Evolutionary conservation across 1,139 yeast genomes (phyloP).

Genomic region (Maudiozyma humilis): DNA sequence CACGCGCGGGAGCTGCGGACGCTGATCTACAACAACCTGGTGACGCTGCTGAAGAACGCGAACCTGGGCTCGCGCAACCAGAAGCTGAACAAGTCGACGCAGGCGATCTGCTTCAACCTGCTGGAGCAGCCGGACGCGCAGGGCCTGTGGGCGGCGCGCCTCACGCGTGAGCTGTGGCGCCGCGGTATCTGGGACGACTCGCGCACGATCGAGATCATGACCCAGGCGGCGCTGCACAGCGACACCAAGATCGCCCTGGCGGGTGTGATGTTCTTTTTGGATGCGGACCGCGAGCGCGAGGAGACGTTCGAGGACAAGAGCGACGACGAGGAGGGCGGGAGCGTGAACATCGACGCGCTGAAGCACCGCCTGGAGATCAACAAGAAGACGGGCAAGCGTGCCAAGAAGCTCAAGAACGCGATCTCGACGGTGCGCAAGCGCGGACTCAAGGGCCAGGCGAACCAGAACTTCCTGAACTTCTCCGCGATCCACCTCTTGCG

Average conservation of each 20-base stretch:
- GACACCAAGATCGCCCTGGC: constrained; percentile 83
- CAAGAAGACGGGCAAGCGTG: constrained; percentile 73
- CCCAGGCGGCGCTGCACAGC: constrained; percentile 82
- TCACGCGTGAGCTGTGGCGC: constrained; percentile 65
- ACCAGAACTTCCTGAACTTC: constrained; percentile 78
- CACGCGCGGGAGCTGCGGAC: constrained; percentile 78
- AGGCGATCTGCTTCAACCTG: constrained; percentile 79
- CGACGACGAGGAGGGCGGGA: constrained; percentile 61
- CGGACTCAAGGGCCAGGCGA: constrained; percentile 35
- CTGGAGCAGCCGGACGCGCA: constrained; percentile 69
- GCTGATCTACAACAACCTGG: constrained; percentile 71
- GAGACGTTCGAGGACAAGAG: constrained; percentile 66
- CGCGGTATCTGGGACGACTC: constrained; percentile 98
- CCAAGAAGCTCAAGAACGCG: constrained; percentile 68
- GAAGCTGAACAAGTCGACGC: constrained; percentile 79
- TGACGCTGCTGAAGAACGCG: constrained; percentile 69
- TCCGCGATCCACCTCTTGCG: constrained; percentile 87
- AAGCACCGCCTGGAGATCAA: constrained; percentile 77
- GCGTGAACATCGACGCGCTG: constrained; percentile 56
- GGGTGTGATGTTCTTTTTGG: constrained; percentile 84
- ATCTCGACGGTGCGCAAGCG: constrained; percentile 61
- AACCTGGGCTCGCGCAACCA: constrained; percentile 77
- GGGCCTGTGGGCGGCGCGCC: constrained; percentile 93
- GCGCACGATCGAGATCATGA: constrained; percentile 91
- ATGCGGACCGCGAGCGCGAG: constrained; percentile 93